A percentile compares a stretch with the other conserved stretches of the same genome.
Conservation (phyloP, 1,284 basidiomycete species). For the Papiliotrema flavescens region DNA sequence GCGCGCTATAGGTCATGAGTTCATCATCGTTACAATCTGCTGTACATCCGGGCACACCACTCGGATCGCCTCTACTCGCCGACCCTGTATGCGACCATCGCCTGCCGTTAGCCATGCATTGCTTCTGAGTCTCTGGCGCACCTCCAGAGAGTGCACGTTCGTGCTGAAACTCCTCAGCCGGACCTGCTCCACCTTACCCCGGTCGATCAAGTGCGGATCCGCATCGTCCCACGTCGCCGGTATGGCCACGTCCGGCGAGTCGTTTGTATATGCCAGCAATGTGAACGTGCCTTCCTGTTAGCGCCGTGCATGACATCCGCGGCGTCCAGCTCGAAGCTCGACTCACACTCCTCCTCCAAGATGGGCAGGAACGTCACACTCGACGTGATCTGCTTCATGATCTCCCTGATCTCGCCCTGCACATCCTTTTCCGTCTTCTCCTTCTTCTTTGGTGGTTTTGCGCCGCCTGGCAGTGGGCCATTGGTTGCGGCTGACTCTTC, state of each 20-base stretch:
- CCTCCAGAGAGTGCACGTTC: conserved; percentile 84
- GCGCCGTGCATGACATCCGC: background rate
- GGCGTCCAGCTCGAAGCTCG: background rate
- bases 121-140: conserved; percentile 10
- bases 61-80: conserved; percentile 26
- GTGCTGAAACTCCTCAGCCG: conserved; percentile 86
- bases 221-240: conserved; percentile 81
- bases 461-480: background rate
- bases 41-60: background rate
- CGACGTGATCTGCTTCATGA: conserved; percentile 97
- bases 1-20: background rate
- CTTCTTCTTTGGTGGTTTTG: conserved; percentile 32
- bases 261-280: conserved; percentile 86
- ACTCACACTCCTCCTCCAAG: conserved; percentile 88
- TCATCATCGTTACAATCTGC: background rate
- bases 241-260: conserved; percentile 67
- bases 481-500: conserved; percentile 38
- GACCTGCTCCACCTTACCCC: conserved; percentile 94
- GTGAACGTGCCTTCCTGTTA: conserved; percentile 62
- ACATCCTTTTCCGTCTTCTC: conserved; percentile 78
- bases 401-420: conserved; percentile 93
- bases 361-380: conserved; percentile 93
- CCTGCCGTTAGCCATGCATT: conserved; percentile 13
- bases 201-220: conserved; percentile 90
- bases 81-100: conserved; percentile 47